These are phyloP conservation scores for Pyrrhoderma noxium DNA, from an alignment of 1,284 basidiomycete genomes.

Conservation along the genomic window DNA sequence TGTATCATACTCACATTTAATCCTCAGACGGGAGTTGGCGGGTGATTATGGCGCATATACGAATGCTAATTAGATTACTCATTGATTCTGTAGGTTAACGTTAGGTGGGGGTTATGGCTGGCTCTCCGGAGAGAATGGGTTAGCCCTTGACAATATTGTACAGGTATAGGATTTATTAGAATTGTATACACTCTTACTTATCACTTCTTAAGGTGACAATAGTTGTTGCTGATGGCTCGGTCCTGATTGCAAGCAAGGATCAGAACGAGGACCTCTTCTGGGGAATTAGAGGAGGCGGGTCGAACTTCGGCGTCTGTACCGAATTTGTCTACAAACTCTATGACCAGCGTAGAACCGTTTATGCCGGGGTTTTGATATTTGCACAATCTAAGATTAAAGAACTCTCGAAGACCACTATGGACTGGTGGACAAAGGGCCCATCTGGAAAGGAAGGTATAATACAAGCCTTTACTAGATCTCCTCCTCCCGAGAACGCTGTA, in stretches of 20 bases:
- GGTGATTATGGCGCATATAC: slow-evolving; percentile 27
- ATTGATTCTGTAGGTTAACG: slow-evolving; percentile 31
- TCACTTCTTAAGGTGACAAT: slow-evolving; percentile 36
- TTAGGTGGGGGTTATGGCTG: slow-evolving; percentile 57
- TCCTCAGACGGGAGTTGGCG: slow-evolving; percentile 45
- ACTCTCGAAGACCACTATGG: slow-evolving; percentile 29
- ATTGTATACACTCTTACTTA: not conserved
- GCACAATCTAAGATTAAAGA: slow-evolving; percentile 26
- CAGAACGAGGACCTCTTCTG: slow-evolving; percentile 50
- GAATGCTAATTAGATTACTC: not conserved
- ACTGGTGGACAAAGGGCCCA: slow-evolving; percentile 26
- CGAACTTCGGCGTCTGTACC: slow-evolving; percentile 54
- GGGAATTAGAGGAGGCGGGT: slow-evolving; percentile 49
- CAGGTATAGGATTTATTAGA: slow-evolving; percentile 27
- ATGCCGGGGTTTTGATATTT: slow-evolving; percentile 34
- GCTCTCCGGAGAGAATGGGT: slow-evolving; percentile 42
- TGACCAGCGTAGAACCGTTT: slow-evolving; percentile 39
- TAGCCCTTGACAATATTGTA: slow-evolving; percentile 48
- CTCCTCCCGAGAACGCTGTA: slow-evolving; percentile 24
- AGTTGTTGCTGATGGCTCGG: slow-evolving; percentile 42
- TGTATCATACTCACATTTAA: not conserved
- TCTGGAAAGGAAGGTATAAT: slow-evolving; percentile 33
- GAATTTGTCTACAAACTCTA: slow-evolving; percentile 44
- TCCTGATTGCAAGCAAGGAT: slow-evolving; percentile 35
- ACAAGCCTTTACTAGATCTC: slow-evolving; percentile 28